Evolutionary conservation across 768 basidiomycete genomes (phyloP).

Genomic region (Collybia sordida): DNA sequence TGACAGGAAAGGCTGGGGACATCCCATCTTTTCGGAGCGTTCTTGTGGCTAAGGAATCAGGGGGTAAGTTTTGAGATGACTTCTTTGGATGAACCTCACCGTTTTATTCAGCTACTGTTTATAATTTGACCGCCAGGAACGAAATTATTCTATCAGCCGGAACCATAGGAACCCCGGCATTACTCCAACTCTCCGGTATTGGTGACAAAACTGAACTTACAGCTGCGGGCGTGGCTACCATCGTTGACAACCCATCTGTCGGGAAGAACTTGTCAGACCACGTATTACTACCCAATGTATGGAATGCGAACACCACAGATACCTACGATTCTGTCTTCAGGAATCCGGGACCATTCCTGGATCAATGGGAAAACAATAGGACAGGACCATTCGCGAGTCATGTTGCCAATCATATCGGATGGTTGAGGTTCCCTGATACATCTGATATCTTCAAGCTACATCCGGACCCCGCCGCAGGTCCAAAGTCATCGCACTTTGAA

Average conservation of each 20-base stretch:
- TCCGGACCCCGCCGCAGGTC: not conserved
- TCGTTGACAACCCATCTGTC: conserved; percentile 40
- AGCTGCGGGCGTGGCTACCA: conserved; percentile 32
- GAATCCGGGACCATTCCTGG: conserved; percentile 11
- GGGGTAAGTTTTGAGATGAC: too few relatives aligned
- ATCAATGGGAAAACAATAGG: conserved; percentile 24
- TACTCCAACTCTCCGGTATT: conserved; percentile 28
- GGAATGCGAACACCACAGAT: conserved; percentile 20
- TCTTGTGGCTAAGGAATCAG: too few relatives aligned
- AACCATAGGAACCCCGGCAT: conserved; percentile 14
- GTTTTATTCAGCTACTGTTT: too few relatives aligned
- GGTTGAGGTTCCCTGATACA: not conserved
- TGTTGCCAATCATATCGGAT: conserved; percentile 22
- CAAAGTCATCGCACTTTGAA: not conserved
- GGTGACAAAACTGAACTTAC: conserved; percentile 35
- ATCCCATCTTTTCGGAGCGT: too few relatives aligned
- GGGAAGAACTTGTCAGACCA: conserved; percentile 50
- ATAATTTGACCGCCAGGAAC: conserved; percentile 7
- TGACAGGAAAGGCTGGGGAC: too few relatives aligned
- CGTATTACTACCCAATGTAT: conserved; percentile 22
- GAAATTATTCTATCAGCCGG: conserved; percentile 19
- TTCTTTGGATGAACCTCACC: too few relatives aligned
- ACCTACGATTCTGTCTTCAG: conserved; percentile 23
- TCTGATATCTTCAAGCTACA: not conserved
- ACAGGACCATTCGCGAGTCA: conserved; percentile 28